These are phyloP conservation scores for Ustilago bromivora DNA, from an alignment of 1,284 basidiomycete species.

Conservation along the genomic window DNA sequence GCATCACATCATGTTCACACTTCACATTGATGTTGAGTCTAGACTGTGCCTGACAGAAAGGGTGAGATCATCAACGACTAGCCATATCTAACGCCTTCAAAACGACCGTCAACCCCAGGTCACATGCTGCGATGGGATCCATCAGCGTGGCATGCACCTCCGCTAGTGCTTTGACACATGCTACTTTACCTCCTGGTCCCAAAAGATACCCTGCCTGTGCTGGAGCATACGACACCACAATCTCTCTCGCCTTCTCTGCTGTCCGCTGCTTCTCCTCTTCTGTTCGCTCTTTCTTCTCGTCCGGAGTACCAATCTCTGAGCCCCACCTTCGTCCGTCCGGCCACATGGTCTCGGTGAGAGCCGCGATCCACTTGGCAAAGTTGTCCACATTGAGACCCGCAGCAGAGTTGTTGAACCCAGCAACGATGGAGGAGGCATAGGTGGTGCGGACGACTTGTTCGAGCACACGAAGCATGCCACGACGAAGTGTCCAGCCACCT, in stretches of 20 bases:
- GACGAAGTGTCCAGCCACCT: slow-evolving; percentile 67
- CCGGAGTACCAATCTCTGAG: slow-evolving; percentile 24
- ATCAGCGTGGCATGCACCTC: slow-evolving; percentile 60
- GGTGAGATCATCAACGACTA: slow-evolving; percentile 25
- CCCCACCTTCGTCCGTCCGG: slow-evolving; percentile 52
- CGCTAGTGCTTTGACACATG: slow-evolving; percentile 61
- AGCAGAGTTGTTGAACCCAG: slow-evolving; percentile 60
- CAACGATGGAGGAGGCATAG: slow-evolving; percentile 62
- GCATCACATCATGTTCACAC: neutral
- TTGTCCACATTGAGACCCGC: slow-evolving; percentile 54
- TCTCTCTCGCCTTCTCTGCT: slow-evolving; percentile 52
- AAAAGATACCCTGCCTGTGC: slow-evolving; percentile 65
- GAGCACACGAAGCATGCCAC: slow-evolving; percentile 68
- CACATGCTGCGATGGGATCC: slow-evolving; percentile 52
- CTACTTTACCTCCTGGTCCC: slow-evolving; percentile 63
- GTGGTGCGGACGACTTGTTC: slow-evolving; percentile 68
- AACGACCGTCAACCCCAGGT: slow-evolving; percentile 56
- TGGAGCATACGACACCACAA: slow-evolving; percentile 66
- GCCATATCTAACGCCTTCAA: slow-evolving; percentile 60
- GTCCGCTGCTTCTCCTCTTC: slow-evolving; percentile 52
- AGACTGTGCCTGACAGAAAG: neutral
- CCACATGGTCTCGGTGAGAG: slow-evolving; percentile 62
- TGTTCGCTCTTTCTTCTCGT: slow-evolving; percentile 32
- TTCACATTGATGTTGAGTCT: neutral
- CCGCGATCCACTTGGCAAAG: slow-evolving; percentile 58